These are phyloP conservation scores for Dillenia suffruticosa DNA, from an alignment of 164 flowering plant species.

Conservation along the genomic window DNA sequence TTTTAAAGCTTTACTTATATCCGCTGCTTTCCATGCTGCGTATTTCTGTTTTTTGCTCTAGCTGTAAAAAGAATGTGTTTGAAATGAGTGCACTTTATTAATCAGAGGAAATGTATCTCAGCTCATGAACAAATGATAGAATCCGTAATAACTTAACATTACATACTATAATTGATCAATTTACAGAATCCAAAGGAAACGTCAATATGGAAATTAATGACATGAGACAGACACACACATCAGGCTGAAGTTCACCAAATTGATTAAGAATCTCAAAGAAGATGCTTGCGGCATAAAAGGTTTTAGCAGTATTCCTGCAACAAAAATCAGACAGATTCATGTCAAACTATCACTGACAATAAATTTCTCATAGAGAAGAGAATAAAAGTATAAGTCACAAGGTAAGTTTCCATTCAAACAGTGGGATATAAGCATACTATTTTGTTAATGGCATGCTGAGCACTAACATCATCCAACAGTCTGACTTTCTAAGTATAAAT, in stretches of 20 bases:
- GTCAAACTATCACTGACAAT: neutral
- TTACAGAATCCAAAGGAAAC: neutral
- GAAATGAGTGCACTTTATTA: no score
- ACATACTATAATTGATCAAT: no score
- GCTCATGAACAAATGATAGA: no score
- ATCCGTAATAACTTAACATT: no score
- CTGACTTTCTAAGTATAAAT: no score
- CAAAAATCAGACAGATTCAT: constrained; percentile 4
- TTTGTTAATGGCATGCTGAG: no score
- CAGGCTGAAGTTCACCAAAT: constrained; percentile 89
- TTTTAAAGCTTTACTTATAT: constrained; percentile 92
- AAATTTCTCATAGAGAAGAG: neutral
- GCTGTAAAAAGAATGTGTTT: constrained; percentile 33
- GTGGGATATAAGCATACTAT: no score
- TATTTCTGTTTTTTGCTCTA: constrained; percentile 96
- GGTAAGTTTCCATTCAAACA: no score
- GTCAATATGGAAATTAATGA: neutral
- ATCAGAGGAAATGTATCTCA: no score
- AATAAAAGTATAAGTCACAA: no score
- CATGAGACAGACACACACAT: constrained; percentile 48
- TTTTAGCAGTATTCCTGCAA: constrained; percentile 88
- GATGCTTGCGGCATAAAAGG: constrained; percentile 98
- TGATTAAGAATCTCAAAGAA: constrained; percentile 93
- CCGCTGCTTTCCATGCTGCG: constrained; percentile 99
- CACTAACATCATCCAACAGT: no score